Conservation (phyloP, 2,329 filamentous ascomycete species). For the Phaeosphaeria sp. region DNA sequence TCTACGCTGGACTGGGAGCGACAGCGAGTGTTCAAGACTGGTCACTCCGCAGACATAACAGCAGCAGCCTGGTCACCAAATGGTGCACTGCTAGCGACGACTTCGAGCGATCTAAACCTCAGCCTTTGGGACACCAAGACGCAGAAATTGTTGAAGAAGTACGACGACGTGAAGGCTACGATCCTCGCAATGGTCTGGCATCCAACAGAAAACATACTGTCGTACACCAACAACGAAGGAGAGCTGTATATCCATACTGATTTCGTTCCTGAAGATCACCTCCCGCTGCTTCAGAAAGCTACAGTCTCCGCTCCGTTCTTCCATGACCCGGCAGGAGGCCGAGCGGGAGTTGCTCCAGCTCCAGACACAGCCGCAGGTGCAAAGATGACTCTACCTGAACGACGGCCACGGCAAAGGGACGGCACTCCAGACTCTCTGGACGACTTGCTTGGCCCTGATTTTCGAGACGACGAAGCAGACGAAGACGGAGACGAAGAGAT, state of each 20-base stretch:
- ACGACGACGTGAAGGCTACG: conserved; percentile 74
- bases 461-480: conserved; percentile 56
- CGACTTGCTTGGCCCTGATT: conserved; percentile 73
- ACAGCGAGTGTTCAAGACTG: conserved; percentile 78
- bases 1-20: conserved; percentile 91
- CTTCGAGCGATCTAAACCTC: conserved; percentile 66
- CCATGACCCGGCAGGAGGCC: conserved; percentile 76
- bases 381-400: conserved; percentile 59
- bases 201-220: conserved; percentile 83
- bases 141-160: conserved; percentile 77
- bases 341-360: conserved; percentile 68
- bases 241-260: conserved; percentile 90
- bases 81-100: conserved; percentile 79
- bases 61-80: conserved; percentile 94
- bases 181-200: conserved; percentile 92
- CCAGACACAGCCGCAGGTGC: conserved; percentile 56
- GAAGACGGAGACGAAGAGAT: conserved; percentile 52
- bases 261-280: conserved; percentile 61
- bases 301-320: conserved; percentile 84
- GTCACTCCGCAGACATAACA: conserved; percentile 84
- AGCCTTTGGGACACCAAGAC: conserved; percentile 89
- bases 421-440: conserved; percentile 80
- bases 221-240: conserved; percentile 90
- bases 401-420: conserved; percentile 57
- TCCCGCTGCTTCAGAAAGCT: conserved; percentile 56